Percentiles rank a stretch among this genome's conserved stretches.
These are phyloP conservation scores for Lumnitzera racemosa DNA, from an alignment of 345 rosid genomes.

Conservation along the genomic window DNA sequence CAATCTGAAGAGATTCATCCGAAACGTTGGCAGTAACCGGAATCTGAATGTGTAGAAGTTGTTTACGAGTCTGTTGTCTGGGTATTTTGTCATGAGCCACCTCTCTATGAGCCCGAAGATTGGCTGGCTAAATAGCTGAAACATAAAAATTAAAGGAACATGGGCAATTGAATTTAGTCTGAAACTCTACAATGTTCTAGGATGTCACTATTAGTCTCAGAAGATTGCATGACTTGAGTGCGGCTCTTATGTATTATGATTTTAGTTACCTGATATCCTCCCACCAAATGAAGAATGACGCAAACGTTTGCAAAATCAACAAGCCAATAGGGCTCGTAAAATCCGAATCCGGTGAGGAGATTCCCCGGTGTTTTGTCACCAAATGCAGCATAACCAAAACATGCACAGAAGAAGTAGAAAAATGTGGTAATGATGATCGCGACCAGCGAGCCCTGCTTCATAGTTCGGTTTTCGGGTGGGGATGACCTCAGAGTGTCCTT, in stretches of 20 bases:
- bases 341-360: slow-evolving; percentile 36
- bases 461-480: slow-evolving; percentile 30
- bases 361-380: slow-evolving; percentile 30
- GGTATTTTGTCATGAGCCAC: slow-evolving; percentile 34
- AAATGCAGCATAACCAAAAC: slow-evolving; percentile 36
- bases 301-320: slow-evolving; percentile 42
- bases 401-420: slow-evolving; percentile 35
- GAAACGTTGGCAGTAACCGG: slow-evolving; percentile 24
- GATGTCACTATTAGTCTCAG: too few relatives aligned
- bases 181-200: too few relatives aligned
- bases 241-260: neutral
- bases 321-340: slow-evolving; percentile 39
- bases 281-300: slow-evolving; percentile 37
- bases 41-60: slow-evolving; percentile 23
- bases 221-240: too few relatives aligned
- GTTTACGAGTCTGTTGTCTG: slow-evolving; percentile 31
- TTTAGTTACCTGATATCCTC: slow-evolving; percentile 44
- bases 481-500: slow-evolving; percentile 37
- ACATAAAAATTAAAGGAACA: slow-evolving; percentile 2
- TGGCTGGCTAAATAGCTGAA: slow-evolving; percentile 60
- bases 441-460: slow-evolving; percentile 26
- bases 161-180: neutral
- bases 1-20: slow-evolving; percentile 28
- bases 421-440: slow-evolving; percentile 20
- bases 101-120: slow-evolving; percentile 53